phyloP scores from a whole-genome alignment of 169 alveolate species.

The Plasmodium coatneyi region DNA sequence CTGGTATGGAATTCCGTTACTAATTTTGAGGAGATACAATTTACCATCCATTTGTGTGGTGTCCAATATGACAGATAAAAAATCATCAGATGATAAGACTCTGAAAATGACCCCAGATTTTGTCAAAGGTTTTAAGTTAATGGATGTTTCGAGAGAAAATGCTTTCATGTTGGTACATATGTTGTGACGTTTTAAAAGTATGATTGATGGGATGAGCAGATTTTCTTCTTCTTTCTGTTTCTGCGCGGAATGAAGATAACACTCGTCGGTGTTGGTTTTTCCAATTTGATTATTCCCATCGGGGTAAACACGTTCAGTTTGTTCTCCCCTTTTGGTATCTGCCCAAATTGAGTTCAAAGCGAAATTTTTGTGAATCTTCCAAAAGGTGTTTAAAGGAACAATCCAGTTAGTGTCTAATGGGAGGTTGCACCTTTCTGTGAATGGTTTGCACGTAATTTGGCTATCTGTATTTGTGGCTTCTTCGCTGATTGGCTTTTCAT shows the following conservation, averaged over 20 bases:
- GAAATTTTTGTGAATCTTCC: slow-evolving; percentile 12
- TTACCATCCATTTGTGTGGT: slow-evolving; percentile 29
- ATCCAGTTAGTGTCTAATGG: slow-evolving; percentile 55
- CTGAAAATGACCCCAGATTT: slow-evolving; percentile 71
- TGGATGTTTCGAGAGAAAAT: slow-evolving; percentile 14
- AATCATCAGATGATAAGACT: slow-evolving; percentile 42
- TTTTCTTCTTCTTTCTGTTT: neutral
- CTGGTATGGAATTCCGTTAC: slow-evolving; percentile 72
- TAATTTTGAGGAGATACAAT: slow-evolving; percentile 63
- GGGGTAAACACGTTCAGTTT: neutral
- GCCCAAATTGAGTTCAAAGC: slow-evolving; percentile 4
- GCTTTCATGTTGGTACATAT: slow-evolving; percentile 41
- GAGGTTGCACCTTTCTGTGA: slow-evolving; percentile 11
- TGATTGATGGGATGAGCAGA: slow-evolving; percentile 56
- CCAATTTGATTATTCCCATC: neutral
- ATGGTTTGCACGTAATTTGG: slow-evolving; percentile 3
- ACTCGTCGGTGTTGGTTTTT: slow-evolving; percentile 1
- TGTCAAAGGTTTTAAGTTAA: slow-evolving; percentile 33
- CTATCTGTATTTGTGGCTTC: neutral
- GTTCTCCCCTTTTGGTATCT: neutral
- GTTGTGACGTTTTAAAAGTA: slow-evolving; percentile 47
- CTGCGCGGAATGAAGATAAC: slow-evolving; percentile 24
- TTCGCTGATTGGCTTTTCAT: neutral
- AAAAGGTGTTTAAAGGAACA: slow-evolving; percentile 2
- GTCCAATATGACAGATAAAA: slow-evolving; percentile 72